Evolutionary conservation across 2,329 filamentous ascomycete species (phyloP), one percentile per base, ranked within the genome.

Genomic region (Allantophomopsis cytisporea): DNA sequence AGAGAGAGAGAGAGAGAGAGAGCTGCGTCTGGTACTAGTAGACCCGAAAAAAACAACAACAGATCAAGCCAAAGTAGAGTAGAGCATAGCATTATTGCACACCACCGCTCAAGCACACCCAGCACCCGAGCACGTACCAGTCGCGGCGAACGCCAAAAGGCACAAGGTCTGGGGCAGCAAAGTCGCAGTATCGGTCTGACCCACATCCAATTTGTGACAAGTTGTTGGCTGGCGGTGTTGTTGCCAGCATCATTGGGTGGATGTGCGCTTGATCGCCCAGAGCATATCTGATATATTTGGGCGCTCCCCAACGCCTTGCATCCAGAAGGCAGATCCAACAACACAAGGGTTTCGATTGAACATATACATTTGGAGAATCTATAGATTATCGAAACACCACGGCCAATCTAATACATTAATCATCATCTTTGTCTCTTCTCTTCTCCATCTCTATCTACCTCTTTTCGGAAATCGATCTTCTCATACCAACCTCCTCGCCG

Each of bases 131-230:
- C n/a, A 34, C 31, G 31, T 28, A 28, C 11, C 23, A 28, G 23
- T 10, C 23, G 23, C 23, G 7, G 23, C 23, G 23, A 28, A 28
- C 23, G 23, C 23, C 23, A 28, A 28, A 21, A 12, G 23, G 23
- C 23, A 28, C 31, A 15, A 34, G 31, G 31, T 34, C 31, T 17
- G 31, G 31, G 31, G 31, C 31, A 34, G 31, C 31, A 34, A 50
- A 51, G 49, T 52, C 50, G 46, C 43, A 48, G 41, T 51, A 48
- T 47, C 41, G 46, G 46, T 39, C 41, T 47, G 66, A 63, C 64
- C 66, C 66, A 69, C 66, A 59, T 58, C 59, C 59, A 68, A 66
- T 68, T 67, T 69, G 65, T 69, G 65, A 70, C 65, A 69, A 20
- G 61, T 60, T 65, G 59, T 57, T 60, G 55, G 56, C 54, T 61